Evolutionary conservation across 2,329 filamentous ascomycete genomes (phyloP).

Genomic region (Fusarium anguioides): DNA sequence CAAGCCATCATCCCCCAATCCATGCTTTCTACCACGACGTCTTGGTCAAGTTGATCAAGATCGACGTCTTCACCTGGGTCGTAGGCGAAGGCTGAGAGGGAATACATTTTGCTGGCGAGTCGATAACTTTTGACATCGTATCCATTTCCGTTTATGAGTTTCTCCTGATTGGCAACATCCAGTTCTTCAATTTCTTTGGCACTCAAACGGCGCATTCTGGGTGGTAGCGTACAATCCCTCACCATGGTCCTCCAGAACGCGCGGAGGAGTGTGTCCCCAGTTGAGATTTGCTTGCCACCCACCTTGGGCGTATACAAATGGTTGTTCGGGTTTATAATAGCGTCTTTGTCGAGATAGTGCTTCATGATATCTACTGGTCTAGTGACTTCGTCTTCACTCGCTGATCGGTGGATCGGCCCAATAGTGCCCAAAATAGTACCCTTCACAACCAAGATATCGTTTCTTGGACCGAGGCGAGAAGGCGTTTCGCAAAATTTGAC

Average conservation of each 20-base stretch:
- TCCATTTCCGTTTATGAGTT: neutral
- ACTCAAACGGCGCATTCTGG: conserved; percentile 9
- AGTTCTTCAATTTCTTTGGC: neutral
- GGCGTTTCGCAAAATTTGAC: neutral
- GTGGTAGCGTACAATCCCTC: conserved; percentile 11
- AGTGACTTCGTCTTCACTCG: no score
- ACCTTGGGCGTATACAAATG: neutral
- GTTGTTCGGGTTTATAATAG: rapidly evolving
- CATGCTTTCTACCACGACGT: neutral
- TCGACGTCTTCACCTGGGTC: neutral
- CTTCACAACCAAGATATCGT: neutral
- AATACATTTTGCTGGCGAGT: neutral
- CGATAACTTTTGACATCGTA: neutral
- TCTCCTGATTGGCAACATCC: neutral
- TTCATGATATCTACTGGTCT: neutral
- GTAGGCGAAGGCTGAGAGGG: neutral
- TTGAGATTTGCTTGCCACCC: neutral
- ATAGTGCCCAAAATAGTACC: neutral
- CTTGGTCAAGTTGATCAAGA: neutral
- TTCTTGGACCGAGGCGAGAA: neutral
- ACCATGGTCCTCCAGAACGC: conserved; percentile 23
- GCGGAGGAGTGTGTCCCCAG: neutral
- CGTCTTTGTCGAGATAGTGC: neutral
- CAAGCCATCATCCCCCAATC: no score
- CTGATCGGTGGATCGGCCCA: neutral